Percentiles rank a stretch among this genome's conserved stretches.
Conservation (phyloP, 257 asterid genomes). For the Capsicum pubescens region DNA sequence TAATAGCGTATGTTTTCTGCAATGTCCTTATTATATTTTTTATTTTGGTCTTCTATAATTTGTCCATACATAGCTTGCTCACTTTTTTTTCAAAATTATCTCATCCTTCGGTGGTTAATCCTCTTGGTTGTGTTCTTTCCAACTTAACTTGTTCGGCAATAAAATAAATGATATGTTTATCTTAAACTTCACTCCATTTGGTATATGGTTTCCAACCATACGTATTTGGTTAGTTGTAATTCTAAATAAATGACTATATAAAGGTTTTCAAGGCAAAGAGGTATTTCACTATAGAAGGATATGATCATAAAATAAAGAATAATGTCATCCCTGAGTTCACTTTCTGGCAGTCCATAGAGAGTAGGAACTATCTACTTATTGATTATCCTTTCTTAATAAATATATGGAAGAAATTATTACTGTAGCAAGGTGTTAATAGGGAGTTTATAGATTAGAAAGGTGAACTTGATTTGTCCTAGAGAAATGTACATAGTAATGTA, state of each 20-base stretch:
- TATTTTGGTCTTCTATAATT: not conserved
- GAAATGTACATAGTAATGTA: no score
- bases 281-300: not conserved
- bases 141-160: not conserved
- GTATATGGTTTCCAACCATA: not conserved
- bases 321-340: no score
- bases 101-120: not conserved
- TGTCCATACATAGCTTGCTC: not conserved
- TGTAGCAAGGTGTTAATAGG: no score
- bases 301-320: no score
- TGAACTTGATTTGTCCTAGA: no score
- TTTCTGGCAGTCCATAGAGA: no score
- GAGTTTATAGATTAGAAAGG: no score
- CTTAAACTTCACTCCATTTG: not conserved
- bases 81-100: not conserved
- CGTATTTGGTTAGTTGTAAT: not conserved
- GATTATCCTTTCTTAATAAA: no score
- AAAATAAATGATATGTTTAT: not conserved
- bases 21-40: not conserved
- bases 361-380: no score
- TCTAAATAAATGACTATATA: not conserved
- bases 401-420: no score
- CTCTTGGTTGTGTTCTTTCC: not conserved
- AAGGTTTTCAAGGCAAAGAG: not conserved
- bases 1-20: not conserved